These are phyloP conservation scores for Metarhizium robertsii DNA, from an alignment of 2,329 filamentous ascomycete genomes.

Conservation along the genomic window DNA sequence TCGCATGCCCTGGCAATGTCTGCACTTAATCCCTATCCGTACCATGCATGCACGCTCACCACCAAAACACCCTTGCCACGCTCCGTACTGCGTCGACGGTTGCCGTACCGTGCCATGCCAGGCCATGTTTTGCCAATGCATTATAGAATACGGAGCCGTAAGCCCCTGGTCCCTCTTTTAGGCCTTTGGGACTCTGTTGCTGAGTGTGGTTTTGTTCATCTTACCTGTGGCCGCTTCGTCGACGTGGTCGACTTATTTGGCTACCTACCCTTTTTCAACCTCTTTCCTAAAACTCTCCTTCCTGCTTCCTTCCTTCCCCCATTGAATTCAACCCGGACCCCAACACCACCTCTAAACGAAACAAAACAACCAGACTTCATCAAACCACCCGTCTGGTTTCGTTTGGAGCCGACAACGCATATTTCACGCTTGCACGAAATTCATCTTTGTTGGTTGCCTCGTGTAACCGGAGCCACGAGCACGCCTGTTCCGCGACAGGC, in stretches of 20 bases:
- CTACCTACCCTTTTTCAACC: background rate
- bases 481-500: conserved; percentile 2
- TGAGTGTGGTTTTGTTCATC: background rate
- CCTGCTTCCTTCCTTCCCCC: background rate
- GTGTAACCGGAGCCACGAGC: conserved; percentile 5
- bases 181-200: background rate
- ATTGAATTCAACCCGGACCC: background rate
- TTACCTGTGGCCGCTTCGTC: background rate
- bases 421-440: background rate
- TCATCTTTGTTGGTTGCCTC: background rate
- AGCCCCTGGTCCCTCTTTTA: background rate
- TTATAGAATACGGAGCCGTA: background rate
- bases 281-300: background rate
- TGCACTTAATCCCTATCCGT: background rate
- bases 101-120: background rate
- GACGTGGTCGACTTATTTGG: background rate
- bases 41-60: background rate
- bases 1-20: background rate
- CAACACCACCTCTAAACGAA: background rate
- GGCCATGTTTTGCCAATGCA: background rate
- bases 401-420: background rate
- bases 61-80: background rate
- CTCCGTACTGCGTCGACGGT: background rate
- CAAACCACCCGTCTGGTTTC: background rate
- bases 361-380: background rate